Base-by-base conservation (phyloP, 106 monocot species). In the Apostasia shenzhenica region DNA sequence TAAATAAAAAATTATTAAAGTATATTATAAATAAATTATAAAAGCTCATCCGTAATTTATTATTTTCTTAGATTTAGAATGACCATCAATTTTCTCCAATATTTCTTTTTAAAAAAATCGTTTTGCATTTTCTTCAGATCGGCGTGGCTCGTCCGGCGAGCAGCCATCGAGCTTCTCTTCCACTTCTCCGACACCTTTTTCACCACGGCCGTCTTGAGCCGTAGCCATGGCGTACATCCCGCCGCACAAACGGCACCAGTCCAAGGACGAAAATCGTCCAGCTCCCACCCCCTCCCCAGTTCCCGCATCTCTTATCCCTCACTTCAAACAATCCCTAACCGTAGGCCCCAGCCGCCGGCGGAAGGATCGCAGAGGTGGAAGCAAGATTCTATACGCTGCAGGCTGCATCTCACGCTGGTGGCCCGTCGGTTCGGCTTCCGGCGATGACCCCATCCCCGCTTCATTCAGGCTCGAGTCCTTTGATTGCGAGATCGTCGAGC, bases 221-320 rank as follows among this genome's bases (percentile, higher is more conserved):
- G 26, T 3, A 14, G 55, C 74, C 48, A 79, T 79, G 78, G 71
- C 79, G 0, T 79, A 79, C 79, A 39, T 84, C 44, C 84, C 84
- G 6, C 84, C 84, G 40, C 84, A 84, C 72, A 84, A 80, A 69
- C 80, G 84, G 47, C 72, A 69, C 46, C 68, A 79, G 58, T 45
- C 45, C 14, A 39, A 42, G 42, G n/a, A 68, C 63, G 51, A 44
- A 9, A 47, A 69, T 38, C 61, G 52, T 4, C 53, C 48, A 40
- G 7, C 55, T 47, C 66, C 55, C 3, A 12, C 50, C n/a, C 71
- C 76, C 2, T 9, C 76, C 14, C 72, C 80, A 1, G 8, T 50
- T 39, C 68, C 75, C 4, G 8, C 66, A 26, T 71, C 72, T 45
- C 43, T 71, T 8, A 14, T 13, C 62, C 65, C 66, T 38, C 57